phyloP scores from a whole-genome alignment of 371 early-diverging fungal species.

The Thermomucor indicae-seudaticae region DNA sequence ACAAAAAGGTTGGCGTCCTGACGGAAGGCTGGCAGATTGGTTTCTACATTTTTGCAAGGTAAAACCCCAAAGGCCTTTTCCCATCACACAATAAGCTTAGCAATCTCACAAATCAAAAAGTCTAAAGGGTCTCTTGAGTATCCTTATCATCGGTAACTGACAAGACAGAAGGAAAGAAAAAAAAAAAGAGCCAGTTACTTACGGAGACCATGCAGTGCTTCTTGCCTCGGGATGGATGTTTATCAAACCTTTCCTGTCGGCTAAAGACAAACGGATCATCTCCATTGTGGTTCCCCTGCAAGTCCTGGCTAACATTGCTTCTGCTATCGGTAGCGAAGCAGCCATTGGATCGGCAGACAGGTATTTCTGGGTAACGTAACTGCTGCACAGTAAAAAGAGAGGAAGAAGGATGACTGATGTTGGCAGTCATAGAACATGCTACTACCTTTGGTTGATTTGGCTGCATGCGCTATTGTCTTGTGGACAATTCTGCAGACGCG shows the following conservation, averaged over 20 bases:
- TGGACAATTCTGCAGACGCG: slow-evolving; percentile 56
- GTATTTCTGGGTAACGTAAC: slow-evolving; percentile 45
- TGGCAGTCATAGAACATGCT: slow-evolving; percentile 29
- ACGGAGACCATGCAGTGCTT: slow-evolving; percentile 20
- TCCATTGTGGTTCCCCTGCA: slow-evolving; percentile 53
- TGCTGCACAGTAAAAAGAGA: neutral
- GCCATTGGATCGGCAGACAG: slow-evolving; percentile 51
- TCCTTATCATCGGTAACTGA: slow-evolving; percentile 47
- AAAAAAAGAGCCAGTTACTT: too few species aligned
- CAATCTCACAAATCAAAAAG: slow-evolving; percentile 10
- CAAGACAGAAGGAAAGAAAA: neutral
- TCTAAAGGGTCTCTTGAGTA: slow-evolving; percentile 49
- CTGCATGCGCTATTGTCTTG: slow-evolving; percentile 43
- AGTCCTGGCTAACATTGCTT: slow-evolving; percentile 49
- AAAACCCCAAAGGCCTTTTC: too few species aligned
- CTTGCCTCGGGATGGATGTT: slow-evolving; percentile 63
- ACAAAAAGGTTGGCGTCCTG: slow-evolving; percentile 40
- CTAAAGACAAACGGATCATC: slow-evolving; percentile 52
- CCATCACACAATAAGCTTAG: neutral
- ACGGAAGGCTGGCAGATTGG: slow-evolving; percentile 55
- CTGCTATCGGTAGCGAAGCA: slow-evolving; percentile 44
- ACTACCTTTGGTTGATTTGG: slow-evolving; percentile 48
- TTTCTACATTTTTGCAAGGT: slow-evolving; percentile 56
- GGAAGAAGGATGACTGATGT: too few species aligned
- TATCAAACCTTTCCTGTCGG: slow-evolving; percentile 53